Conservation (phyloP, 192 early-diverging fungal genomes). For the Geosiphon pyriformis region DNA sequence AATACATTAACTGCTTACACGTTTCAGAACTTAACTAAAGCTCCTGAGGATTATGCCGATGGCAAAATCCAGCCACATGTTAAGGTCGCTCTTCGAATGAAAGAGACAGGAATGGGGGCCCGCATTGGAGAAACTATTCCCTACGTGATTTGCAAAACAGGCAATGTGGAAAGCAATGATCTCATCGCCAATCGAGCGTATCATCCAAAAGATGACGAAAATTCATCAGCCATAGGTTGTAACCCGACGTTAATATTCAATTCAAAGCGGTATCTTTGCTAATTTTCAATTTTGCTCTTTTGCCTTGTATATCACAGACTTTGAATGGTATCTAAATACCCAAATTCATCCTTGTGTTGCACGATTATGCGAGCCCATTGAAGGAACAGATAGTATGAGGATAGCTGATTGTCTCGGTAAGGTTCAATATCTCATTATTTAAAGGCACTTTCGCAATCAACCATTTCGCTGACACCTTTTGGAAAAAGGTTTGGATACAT, state of each 20-base stretch:
- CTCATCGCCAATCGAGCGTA: constrained; percentile 69
- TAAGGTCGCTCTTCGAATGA: constrained; percentile 82
- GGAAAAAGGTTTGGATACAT: constrained; percentile 56
- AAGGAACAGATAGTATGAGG: constrained; percentile 70
- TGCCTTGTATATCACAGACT: no score
- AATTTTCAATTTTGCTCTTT: no score
- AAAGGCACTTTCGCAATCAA: neutral
- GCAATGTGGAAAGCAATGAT: constrained; percentile 29
- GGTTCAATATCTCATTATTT: neutral
- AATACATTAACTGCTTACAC: neutral
- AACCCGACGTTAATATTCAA: constrained; percentile 36
- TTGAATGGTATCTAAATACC: constrained; percentile 89
- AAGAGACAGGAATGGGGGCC: constrained; percentile 57
- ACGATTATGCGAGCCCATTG: constrained; percentile 78
- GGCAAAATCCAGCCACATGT: constrained; percentile 89
- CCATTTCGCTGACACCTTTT: constrained; percentile 1
- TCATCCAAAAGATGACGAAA: constrained; percentile 76
- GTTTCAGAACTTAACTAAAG: constrained; percentile 83
- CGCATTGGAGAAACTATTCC: constrained; percentile 88
- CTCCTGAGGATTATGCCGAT: constrained; percentile 86
- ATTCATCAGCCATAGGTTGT: constrained; percentile 9
- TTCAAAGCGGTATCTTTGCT: no score
- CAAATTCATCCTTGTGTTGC: constrained; percentile 87
- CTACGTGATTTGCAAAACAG: constrained; percentile 77
- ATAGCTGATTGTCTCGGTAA: constrained; percentile 80